Percentiles rank a stretch among this genome's conserved stretches.
These are phyloP conservation scores for Lactifluus pinguis DNA, from an alignment of 768 basidiomycete species.

Conservation along the genomic window DNA sequence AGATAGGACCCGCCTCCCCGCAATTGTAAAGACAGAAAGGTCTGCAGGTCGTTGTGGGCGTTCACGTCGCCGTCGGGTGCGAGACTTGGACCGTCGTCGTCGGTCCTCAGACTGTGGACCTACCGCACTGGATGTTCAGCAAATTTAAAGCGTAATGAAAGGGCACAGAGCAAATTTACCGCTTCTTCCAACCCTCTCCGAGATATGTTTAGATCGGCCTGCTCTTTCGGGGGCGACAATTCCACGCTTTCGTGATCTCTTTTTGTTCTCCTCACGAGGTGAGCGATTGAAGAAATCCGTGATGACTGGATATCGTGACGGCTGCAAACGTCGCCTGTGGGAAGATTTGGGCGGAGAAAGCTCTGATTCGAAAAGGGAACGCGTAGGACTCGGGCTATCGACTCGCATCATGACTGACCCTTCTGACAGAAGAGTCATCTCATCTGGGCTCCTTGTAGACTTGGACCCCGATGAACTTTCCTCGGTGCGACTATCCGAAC, in stretches of 20 bases:
- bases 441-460: not conserved
- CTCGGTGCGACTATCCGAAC: not conserved
- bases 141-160: not conserved
- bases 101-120: not conserved
- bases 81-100: not conserved
- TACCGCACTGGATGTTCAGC: not conserved
- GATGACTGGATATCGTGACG: slow-evolving; percentile 4
- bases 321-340: not conserved
- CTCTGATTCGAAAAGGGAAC: not conserved
- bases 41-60: slow-evolving; percentile 24
- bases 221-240: not conserved
- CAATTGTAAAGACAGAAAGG: slow-evolving; percentile 32
- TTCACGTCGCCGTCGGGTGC: slow-evolving; percentile 2
- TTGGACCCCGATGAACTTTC: not conserved
- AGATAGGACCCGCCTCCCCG: slow-evolving; percentile 31
- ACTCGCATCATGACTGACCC: not conserved
- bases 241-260: not conserved
- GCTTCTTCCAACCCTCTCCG: not conserved
- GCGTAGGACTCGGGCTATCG: not conserved
- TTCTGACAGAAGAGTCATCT: not conserved
- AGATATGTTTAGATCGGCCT: not conserved
- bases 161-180: not conserved
- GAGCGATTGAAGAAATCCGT: slow-evolving; percentile 4
- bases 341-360: not conserved
- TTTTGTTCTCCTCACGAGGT: not conserved